Base-by-base conservation (phyloP, 2,329 filamentous ascomycete genomes). In the Colletotrichum phormii region DNA sequence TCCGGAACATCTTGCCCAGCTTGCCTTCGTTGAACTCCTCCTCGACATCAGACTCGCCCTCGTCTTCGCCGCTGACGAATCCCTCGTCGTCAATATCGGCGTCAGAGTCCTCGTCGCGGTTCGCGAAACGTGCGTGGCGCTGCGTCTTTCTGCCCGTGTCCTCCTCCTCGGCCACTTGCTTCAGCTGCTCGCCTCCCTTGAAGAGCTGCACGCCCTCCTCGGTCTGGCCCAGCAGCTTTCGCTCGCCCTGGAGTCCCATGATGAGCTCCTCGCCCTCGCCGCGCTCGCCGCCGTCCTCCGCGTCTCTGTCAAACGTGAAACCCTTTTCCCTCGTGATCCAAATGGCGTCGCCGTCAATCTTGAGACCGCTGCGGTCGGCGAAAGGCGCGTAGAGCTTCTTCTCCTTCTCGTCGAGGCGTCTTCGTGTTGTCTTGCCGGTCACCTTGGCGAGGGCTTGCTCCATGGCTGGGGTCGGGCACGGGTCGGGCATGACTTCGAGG, bases 231-330 rank as follows among this genome's bases (percentile, higher is more conserved):
- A 98, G 89, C 12, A 98, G 84, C 76, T 89, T 92, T 67, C 95
- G 89, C 82, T 97, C 95, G 24, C 91, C 91, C 79, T 99, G 97
- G 5, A 99, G 86, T 29, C 92, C 93, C 53, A 99, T 92, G 75
- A 99, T 97, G 82, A 99, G 90, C 82, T 98, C 95, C 81, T 99
- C 97, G 53, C 97, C 97, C 66, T 98, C 88, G n/a, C 97, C 97
- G 58, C 94, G 91, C 77, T 98, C 94, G 35, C 89, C 94, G 35
- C 89, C 89, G 12, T 90, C 89, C 12, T 94, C 91, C 2, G 83
- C 88, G 35, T 90, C 89, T 75, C 87, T 88, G 80, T 92, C 87
- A 76, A 99, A 98, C 4, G 90, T 97, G 77, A 93, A 93, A 0
- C 90, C 91, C 77, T 91, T 92, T 64, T 92, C 90, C 69, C 89